A percentile compares a stretch with the other conserved stretches of the same genome.
phyloP scores from a whole-genome alignment of 768 basidiomycete species.

The Cubamyces lactineus region DNA sequence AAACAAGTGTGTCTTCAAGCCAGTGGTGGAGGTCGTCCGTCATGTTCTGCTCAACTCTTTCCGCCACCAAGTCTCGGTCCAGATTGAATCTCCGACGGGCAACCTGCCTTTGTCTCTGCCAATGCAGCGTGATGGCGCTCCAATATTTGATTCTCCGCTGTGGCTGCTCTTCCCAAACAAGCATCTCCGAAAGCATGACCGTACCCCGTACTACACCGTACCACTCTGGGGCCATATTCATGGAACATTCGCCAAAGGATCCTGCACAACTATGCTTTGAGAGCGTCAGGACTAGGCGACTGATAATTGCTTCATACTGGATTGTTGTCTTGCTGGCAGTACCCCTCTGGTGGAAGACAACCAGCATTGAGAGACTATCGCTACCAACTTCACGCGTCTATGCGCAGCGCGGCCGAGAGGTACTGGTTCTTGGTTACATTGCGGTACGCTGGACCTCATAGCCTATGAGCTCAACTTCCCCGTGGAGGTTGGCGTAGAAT shows the following conservation, averaged over 20 bases:
- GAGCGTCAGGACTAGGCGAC: slow-evolving; percentile 50
- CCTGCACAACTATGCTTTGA: slow-evolving; percentile 60
- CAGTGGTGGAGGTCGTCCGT: slow-evolving; percentile 20
- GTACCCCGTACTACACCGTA: not conserved
- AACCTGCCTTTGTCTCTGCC: not conserved
- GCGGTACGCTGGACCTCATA: not conserved
- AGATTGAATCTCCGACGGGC: slow-evolving; percentile 7
- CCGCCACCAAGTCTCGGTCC: slow-evolving; percentile 19
- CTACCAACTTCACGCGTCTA: slow-evolving; percentile 67
- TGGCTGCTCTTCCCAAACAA: slow-evolving; percentile 14
- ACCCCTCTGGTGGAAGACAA: slow-evolving; percentile 94
- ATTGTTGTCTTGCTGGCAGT: slow-evolving; percentile 71
- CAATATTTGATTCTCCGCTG: not conserved
- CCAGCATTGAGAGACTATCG: slow-evolving; percentile 82
- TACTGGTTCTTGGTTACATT: slow-evolving; percentile 2
- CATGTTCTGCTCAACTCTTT: slow-evolving; percentile 13
- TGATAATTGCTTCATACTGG: slow-evolving; percentile 80
- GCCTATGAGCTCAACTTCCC: slow-evolving; percentile 36
- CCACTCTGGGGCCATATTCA: not conserved
- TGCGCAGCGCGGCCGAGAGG: slow-evolving; percentile 45
- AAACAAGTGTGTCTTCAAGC: slow-evolving; percentile 14
- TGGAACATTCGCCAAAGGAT: slow-evolving; percentile 39
- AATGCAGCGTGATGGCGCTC: not conserved
- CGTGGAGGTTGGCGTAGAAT: slow-evolving; percentile 26
- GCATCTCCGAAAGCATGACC: not conserved